phyloP scores from a whole-genome alignment of 139 green algal species.

The Spirogloea muscicola region DNA sequence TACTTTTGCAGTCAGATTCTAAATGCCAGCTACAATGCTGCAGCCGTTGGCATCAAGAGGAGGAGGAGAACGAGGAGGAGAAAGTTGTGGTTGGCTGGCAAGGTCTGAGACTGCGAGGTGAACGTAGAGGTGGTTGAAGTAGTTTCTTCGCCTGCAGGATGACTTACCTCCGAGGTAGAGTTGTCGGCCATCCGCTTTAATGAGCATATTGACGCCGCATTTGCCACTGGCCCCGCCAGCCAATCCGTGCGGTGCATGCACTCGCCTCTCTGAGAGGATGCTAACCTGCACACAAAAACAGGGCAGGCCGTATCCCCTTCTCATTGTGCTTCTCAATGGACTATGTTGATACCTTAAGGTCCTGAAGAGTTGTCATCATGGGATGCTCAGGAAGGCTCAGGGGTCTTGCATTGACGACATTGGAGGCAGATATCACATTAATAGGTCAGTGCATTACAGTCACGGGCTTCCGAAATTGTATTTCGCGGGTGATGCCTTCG shows the following conservation, averaged over 20 bases:
- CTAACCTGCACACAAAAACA: slow-evolving; percentile 47
- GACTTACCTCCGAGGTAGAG: slow-evolving; percentile 64
- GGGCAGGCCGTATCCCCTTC: too few relatives aligned
- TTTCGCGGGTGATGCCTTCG: slow-evolving; percentile 81
- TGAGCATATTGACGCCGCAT: slow-evolving; percentile 74
- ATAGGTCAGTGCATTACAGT: slow-evolving; percentile 39
- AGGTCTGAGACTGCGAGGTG: too few relatives aligned
- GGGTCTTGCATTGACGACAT: slow-evolving; percentile 1
- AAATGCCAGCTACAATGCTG: too few relatives aligned
- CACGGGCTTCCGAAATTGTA: slow-evolving; percentile 83
- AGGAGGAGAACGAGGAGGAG: too few relatives aligned
- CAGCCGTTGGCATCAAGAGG: background rate
- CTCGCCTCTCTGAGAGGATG: slow-evolving; percentile 82
- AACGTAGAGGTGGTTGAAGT: too few relatives aligned
- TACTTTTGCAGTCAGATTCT: background rate
- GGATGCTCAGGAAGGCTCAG: too few relatives aligned
- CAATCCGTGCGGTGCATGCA: slow-evolving; percentile 73
- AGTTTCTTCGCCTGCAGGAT: too few relatives aligned
- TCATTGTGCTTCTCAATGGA: too few relatives aligned
- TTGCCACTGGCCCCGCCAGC: slow-evolving; percentile 61
- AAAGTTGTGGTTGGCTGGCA: too few relatives aligned
- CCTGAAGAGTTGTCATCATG: too few relatives aligned
- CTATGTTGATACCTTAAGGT: background rate
- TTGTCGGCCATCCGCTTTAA: slow-evolving; percentile 51
- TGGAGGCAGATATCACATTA: background rate